Evolutionary conservation across 495 filamentous ascomycete genomes (phyloP), one percentile per base, ranked within the genome.

Genomic region (Neurospora cerealis): DNA sequence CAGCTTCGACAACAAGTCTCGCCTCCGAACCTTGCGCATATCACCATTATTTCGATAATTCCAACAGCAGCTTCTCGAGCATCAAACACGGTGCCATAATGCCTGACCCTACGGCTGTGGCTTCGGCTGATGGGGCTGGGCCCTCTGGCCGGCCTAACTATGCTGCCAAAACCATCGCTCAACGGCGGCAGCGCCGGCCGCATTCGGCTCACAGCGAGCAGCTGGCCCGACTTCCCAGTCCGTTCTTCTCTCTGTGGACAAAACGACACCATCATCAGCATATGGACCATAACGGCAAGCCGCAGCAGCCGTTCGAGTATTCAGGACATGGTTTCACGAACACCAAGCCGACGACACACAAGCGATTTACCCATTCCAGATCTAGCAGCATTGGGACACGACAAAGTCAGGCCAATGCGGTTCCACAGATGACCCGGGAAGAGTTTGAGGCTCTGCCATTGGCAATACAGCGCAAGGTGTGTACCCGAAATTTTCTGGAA

Each of bases 391-490:
- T 75, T 21, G 74, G 79, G 71, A 78, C 75, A 73, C 74, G 75
- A 70, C 76, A 76, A 48, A 46, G 77, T 10, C 78, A 78, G 70
- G 37, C 74, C 19, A 71, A 70, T 21, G 70, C 69, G 8, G 76
- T 78, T 21, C 80, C 80, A 44, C 80, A 81, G 72, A 79, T 82
- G 78, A 81, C 80, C 17, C 73, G 76, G 21, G 79, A 82, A 54
- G 79, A 82, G 71, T 82, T 82, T 69, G 86, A 89, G 73, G 84
- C 84, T 71, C 79, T 90, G 78, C 88, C 88, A n/a, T 77, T 87
- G 60, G 85, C 87, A 7, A 84, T 89, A 32, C 83, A 86, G 73
- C 82, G 87, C 76, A 89, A 89, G 83, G 88, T 88, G 80, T 78
- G 85, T 83, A 77, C 28, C 69, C 32, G 11, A 60, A n/a, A 62